Evolutionary conservation across 2,329 filamentous ascomycete genomes (phyloP).

Genomic region (Fusarium mexicanum): DNA sequence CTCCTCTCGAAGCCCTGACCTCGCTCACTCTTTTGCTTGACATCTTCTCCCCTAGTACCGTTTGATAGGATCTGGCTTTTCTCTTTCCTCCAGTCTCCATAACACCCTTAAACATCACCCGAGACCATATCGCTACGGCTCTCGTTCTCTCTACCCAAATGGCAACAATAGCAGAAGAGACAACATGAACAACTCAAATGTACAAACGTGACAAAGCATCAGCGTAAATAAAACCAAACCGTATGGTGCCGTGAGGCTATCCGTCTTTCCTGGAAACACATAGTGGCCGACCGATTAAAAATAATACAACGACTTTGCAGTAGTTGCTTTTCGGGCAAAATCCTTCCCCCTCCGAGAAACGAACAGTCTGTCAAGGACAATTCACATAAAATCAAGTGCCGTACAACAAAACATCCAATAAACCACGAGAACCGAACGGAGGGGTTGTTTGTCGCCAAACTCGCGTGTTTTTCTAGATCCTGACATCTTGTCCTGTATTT

Average conservation of each 20-base stretch:
- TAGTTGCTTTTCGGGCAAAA: constrained; percentile 30
- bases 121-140: not conserved
- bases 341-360: constrained; percentile 16
- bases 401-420: constrained; percentile 11
- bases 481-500: constrained; percentile 38
- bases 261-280: constrained; percentile 49
- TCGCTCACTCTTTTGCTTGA: not conserved
- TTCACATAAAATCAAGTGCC: constrained; percentile 24
- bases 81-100: constrained; percentile 4
- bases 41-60: not conserved
- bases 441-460: constrained; percentile 48
- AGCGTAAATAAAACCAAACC: constrained; percentile 39
- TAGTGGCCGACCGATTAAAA: constrained; percentile 43
- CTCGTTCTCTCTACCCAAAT: constrained; percentile 7
- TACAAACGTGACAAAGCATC: constrained; percentile 32
- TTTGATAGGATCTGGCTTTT: not conserved
- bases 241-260: constrained; percentile 52
- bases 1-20: not conserved
- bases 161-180: not conserved
- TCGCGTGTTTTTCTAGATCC: constrained; percentile 41
- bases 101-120: constrained; percentile 7
- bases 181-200: constrained; percentile 19
- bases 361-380: constrained; percentile 19
- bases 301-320: constrained; percentile 26
- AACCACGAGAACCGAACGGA: constrained; percentile 28